A percentile compares a stretch with the other conserved stretches of the same genome.
Conservation (phyloP, 352 stramenopile genomes). For the Blastocystis hominis region DNA sequence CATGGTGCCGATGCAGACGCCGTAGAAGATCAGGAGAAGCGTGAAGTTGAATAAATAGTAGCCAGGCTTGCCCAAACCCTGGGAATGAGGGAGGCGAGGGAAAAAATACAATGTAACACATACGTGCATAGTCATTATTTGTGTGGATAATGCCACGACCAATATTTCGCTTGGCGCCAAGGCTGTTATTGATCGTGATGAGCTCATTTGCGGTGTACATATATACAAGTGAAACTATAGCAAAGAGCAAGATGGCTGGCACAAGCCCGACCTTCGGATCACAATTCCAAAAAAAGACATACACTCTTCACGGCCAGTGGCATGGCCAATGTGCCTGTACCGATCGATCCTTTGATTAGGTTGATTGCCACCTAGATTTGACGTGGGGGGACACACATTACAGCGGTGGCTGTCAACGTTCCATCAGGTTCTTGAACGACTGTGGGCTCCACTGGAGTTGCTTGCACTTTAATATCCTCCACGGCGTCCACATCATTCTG, state of each 20-base stretch:
- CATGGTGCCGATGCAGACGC: conserved; percentile 1
- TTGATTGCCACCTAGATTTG: conserved; percentile 39
- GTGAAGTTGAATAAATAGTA: conserved; percentile 33
- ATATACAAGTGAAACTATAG: neutral
- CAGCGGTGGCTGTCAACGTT: neutral
- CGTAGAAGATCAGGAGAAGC: conserved; percentile 6
- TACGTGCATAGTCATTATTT: conserved; percentile 24
- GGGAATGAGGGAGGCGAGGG: neutral
- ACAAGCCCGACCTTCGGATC: conserved; percentile 6
- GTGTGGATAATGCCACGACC: neutral
- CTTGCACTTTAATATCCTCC: neutral
- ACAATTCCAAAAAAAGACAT: neutral
- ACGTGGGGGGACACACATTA: neutral
- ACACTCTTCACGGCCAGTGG: conserved; percentile 23
- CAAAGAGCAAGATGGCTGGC: neutral
- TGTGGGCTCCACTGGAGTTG: neutral
- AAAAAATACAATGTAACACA: neutral
- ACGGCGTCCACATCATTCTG: neutral
- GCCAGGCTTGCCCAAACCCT: neutral
- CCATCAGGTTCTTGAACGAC: neutral
- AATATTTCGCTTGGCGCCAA: neutral
- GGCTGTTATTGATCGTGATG: neutral
- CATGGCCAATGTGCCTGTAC: conserved; percentile 5
- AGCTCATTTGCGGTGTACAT: conserved; percentile 9
- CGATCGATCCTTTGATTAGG: conserved; percentile 17